Evolutionary conservation across 2,329 filamentous ascomycete species (phyloP), one percentile per base, ranked within the genome.

Genomic region (Thielaviopsis euricoi): DNA sequence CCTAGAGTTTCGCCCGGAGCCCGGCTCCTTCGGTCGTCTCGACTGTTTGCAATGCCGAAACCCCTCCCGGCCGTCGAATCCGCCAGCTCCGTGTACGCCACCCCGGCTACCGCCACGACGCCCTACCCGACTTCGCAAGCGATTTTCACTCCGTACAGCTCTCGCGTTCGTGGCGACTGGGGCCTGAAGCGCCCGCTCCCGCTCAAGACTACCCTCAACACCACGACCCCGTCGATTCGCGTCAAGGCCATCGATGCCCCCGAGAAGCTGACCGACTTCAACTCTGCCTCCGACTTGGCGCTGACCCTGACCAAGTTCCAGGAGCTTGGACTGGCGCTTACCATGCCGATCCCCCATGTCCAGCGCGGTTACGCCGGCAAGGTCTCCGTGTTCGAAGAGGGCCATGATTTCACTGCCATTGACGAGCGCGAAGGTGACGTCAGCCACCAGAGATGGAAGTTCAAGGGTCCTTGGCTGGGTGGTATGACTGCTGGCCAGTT

Each of bases 181-280:
- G 91, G 91, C 15, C 74, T 96, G 65, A 97, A 97, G 73, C 78
- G 91, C 58, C 77, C 89, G 1, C 75, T 97, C 6, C 91, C 91
- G 1, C 72, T 85, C 9, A 85, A 85, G 68, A 83, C 85, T 2
- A 90, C 88, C 5, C 80, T 82, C 21, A 80, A 81, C 57, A 82
- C 82, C 6, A 81, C 83, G 6, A 83, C 82, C n/a, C 87, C 89
- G 10, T 75, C 87, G 54, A 79, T 95, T 57, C 81, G 87, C 62
- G 73, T 97, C 64, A 83, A 82, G 65, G 79, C 85, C 61, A 78
- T 95, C 62, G 91, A 97, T 73, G 87, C 88, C 1, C 79, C 83
- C 64, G 89, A 96, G 71, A 86, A 89, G 68, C 78, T 96, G 64
- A 95, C 90, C 66, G 89, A 96, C 66, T 97, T 89, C 70, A 77